Evolutionary conservation across 31 red algal genomes (phyloP).

Genomic region (Asparagopsis taxiformis): DNA sequence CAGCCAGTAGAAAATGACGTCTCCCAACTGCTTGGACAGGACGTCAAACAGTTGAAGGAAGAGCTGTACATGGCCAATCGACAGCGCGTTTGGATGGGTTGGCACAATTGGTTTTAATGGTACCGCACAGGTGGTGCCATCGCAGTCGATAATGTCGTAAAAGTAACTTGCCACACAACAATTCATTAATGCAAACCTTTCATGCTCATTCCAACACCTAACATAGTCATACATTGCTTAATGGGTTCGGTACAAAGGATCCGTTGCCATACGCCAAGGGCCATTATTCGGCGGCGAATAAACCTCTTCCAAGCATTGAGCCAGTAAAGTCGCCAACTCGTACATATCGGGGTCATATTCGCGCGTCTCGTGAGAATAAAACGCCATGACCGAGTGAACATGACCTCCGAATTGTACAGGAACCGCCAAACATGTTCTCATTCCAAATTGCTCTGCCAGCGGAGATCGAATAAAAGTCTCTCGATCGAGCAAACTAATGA

Average conservation of each 20-base stretch:
- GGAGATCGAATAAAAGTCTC: conserved; percentile 44
- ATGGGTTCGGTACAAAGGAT: conserved; percentile 3
- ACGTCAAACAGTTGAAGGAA: neutral
- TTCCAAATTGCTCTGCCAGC: conserved; percentile 43
- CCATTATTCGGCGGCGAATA: conserved; percentile 25
- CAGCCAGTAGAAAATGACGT: neutral
- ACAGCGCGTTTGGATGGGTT: neutral
- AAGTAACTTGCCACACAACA: too few relatives aligned
- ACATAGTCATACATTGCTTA: too few relatives aligned
- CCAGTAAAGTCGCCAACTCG: conserved; percentile 42
- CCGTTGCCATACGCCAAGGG: conserved; percentile 22
- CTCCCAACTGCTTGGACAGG: neutral
- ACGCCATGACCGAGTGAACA: conserved; percentile 67
- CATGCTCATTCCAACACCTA: too few relatives aligned
- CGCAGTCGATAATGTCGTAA: too few relatives aligned
- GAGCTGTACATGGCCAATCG: neutral
- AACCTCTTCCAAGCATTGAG: conserved; percentile 41
- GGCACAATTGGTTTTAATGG: neutral
- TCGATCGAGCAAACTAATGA: conserved; percentile 22
- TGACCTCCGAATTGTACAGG: conserved; percentile 55
- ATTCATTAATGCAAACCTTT: too few relatives aligned
- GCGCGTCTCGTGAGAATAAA: conserved; percentile 32
- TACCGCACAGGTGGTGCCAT: too few relatives aligned
- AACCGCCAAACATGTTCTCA: conserved; percentile 58
- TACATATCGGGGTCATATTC: conserved; percentile 39